phyloP scores from a whole-genome alignment of 148 eudicot species.

The Linanthus parryae region DNA sequence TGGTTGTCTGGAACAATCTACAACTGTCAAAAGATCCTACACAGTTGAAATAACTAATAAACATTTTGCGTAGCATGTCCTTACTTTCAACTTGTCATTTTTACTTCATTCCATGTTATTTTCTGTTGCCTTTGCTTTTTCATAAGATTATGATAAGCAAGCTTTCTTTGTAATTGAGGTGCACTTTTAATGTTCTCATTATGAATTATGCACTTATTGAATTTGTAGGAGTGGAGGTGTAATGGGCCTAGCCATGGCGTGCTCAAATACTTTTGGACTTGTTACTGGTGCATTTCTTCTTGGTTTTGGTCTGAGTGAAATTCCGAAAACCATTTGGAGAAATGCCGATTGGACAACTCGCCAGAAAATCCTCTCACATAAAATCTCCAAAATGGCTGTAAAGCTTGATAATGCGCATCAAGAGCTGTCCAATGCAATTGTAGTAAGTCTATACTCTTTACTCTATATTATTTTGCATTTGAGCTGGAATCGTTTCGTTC shows the following conservation, averaged over 20 bases:
- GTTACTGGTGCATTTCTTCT: conserved; percentile 97
- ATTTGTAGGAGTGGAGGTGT: conserved; percentile 59
- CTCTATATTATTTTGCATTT: too few relatives aligned
- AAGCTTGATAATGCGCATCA: conserved; percentile 96
- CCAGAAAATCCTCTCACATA: conserved; percentile 83
- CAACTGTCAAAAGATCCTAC: too few relatives aligned
- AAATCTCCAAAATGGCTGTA: conserved; percentile 81
- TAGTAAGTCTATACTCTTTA: conserved; percentile 59
- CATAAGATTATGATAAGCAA: too few relatives aligned
- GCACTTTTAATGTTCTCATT: not conserved
- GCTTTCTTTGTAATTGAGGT: too few relatives aligned
- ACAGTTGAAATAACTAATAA: too few relatives aligned
- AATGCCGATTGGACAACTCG: conserved; percentile 89
- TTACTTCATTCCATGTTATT: too few relatives aligned
- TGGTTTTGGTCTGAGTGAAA: conserved; percentile 96
- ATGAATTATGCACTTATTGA: too few relatives aligned
- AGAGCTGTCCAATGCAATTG: conserved; percentile 85
- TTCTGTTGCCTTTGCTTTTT: too few relatives aligned
- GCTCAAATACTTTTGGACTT: conserved; percentile 98
- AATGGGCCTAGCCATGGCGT: conserved; percentile 88
- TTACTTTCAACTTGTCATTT: too few relatives aligned
- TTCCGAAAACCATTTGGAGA: conserved; percentile 89
- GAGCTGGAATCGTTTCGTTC: not conserved
- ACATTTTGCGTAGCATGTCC: too few relatives aligned
- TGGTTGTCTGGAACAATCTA: too few relatives aligned